Percentiles rank a stretch among this genome's conserved stretches.
phyloP scores from a whole-genome alignment of 2,329 filamentous ascomycete genomes.

The Diaporthe amygdali region DNA sequence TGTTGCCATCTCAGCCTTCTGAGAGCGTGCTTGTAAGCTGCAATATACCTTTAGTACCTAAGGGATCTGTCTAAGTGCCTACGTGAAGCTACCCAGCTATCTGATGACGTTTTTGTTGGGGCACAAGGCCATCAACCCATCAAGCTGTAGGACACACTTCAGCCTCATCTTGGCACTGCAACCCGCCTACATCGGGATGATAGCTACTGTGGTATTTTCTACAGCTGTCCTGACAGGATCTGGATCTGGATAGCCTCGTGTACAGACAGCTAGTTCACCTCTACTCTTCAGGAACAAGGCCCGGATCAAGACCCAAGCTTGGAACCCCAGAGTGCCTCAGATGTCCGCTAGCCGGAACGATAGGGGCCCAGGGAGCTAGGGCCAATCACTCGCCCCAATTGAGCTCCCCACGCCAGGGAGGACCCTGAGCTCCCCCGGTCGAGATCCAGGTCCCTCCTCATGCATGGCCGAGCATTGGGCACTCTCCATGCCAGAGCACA shows the following conservation, averaged over 20 bases:
- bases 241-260: neutral
- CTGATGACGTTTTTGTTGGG: neutral
- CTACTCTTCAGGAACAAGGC: neutral
- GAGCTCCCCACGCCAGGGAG: conserved; percentile 4
- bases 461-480: conserved; percentile 8
- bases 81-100: no score
- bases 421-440: conserved; percentile 3
- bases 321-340: neutral
- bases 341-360: neutral
- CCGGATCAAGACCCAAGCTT: neutral
- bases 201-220: no score
- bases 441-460: conserved; percentile 11
- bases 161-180: neutral
- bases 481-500: neutral
- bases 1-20: neutral
- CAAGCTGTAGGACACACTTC: neutral
- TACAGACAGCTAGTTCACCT: no score
- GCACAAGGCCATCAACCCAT: neutral
- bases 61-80: no score
- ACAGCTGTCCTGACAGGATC: neutral
- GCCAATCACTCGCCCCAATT: conserved; percentile 23
- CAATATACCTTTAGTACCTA: neutral
- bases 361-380: conserved; percentile 3
- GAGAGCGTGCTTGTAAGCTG: neutral
- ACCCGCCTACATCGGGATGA: neutral